Evolutionary conservation across 805 yeast species (phyloP).

Genomic region (Komagataella populi): DNA sequence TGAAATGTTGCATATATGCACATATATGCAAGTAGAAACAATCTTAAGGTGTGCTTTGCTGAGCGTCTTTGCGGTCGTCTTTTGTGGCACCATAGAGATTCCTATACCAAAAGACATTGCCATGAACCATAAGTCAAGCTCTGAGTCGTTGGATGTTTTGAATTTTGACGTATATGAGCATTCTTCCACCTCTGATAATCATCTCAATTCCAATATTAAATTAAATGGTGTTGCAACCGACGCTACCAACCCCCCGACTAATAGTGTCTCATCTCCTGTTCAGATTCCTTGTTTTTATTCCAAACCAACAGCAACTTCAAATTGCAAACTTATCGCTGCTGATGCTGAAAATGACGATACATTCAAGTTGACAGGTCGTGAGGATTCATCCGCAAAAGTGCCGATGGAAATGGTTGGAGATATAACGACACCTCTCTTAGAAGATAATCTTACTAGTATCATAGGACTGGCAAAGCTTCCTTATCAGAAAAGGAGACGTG

Average conservation of each 20-base stretch:
- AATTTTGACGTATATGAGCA: neutral
- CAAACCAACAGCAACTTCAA: neutral
- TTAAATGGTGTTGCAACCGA: neutral
- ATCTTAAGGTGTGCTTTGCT: neutral
- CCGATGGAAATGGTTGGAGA: neutral
- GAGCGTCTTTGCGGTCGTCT: neutral
- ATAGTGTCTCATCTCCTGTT: neutral
- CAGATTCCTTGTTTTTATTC: neutral
- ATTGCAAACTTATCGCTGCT: neutral
- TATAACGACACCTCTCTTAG: neutral
- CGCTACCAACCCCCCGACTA: neutral
- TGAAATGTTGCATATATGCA: neutral
- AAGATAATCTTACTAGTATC: neutral
- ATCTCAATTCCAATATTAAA: neutral
- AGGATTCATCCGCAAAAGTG: neutral
- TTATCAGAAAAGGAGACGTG: neutral
- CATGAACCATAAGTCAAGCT: neutral
- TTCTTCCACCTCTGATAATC: neutral
- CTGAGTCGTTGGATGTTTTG: neutral
- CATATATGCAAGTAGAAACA: neutral
- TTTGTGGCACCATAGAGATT: neutral
- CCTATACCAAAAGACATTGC: neutral
- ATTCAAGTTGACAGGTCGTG: neutral
- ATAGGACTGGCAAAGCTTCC: neutral
- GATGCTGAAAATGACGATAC: neutral